phyloP scores from a whole-genome alignment of 2,329 filamentous ascomycete species.

The Neopestalotiopsis clavispora region DNA sequence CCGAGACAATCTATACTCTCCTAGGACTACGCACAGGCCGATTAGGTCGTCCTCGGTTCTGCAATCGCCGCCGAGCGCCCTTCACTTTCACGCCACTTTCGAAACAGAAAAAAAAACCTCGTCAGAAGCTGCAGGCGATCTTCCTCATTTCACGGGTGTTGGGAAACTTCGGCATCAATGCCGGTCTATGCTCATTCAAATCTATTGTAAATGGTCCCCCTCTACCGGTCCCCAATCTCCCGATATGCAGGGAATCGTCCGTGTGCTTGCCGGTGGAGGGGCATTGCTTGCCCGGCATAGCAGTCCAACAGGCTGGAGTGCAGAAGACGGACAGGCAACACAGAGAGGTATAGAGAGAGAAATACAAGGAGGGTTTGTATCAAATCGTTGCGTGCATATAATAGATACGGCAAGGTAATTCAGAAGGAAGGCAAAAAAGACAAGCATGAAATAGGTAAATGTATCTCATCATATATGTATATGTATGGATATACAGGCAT shows the following conservation, averaged over 20 bases:
- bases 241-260: slow-evolving; percentile 35
- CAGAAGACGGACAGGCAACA: not conserved
- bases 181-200: slow-evolving; percentile 30
- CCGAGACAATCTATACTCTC: not conserved
- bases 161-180: slow-evolving; percentile 21
- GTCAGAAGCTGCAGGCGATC: not conserved
- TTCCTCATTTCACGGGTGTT: not conserved
- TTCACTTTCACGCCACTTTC: not conserved
- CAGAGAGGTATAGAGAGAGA: not conserved
- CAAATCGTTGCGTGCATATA: not conserved
- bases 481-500: not conserved
- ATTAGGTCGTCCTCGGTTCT: slow-evolving; percentile 10
- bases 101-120: not conserved
- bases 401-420: not conserved
- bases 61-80: not conserved
- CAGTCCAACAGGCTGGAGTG: not conserved
- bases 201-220: slow-evolving; percentile 29
- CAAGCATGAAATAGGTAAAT: too few species aligned
- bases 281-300: not conserved
- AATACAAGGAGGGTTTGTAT: too few species aligned
- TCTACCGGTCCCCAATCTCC: slow-evolving; percentile 31
- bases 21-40: slow-evolving; percentile 1
- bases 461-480: too few species aligned
- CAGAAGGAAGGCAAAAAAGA: too few species aligned
- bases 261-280: slow-evolving; percentile 21